Evolutionary conservation across 306 rosid genomes (phyloP).

Genomic region (Gillenia trifoliata): DNA sequence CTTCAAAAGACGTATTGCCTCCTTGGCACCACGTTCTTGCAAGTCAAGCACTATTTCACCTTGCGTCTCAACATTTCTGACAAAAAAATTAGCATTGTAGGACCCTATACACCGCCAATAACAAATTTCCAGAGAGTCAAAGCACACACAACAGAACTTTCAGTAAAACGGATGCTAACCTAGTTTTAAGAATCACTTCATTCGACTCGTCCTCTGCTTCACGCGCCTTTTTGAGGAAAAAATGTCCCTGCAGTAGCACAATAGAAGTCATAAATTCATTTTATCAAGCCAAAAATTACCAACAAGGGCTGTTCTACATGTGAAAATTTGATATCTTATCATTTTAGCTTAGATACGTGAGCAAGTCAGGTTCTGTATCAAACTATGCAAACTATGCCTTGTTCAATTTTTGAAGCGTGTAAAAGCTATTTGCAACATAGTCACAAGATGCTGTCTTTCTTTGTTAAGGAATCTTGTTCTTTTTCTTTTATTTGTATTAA

Average conservation of each 20-base stretch:
- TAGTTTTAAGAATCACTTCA: slow-evolving; percentile 53
- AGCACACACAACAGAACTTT: not conserved
- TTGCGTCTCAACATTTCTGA: slow-evolving; percentile 43
- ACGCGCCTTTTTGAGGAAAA: slow-evolving; percentile 44
- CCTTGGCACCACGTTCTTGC: slow-evolving; percentile 46
- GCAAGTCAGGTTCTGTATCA: not conserved
- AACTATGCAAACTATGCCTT: not conserved
- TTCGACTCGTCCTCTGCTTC: slow-evolving; percentile 77
- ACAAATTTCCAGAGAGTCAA: not conserved
- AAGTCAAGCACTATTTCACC: slow-evolving; percentile 61
- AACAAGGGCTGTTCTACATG: not conserved
- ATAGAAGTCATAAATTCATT: not conserved
- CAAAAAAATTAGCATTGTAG: not conserved
- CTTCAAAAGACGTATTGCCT: slow-evolving; percentile 52
- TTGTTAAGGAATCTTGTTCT: not conserved
- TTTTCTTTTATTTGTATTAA: not conserved
- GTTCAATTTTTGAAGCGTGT: not conserved
- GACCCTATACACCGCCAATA: not conserved
- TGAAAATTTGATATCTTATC: not conserved
- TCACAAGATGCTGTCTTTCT: not conserved
- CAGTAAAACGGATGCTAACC: slow-evolving; percentile 33
- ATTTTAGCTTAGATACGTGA: not conserved
- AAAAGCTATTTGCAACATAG: not conserved
- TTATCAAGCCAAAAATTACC: not conserved
- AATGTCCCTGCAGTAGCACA: slow-evolving; percentile 47